phyloP scores from a whole-genome alignment of 257 asterid species.

The Coffea eugenioides region DNA sequence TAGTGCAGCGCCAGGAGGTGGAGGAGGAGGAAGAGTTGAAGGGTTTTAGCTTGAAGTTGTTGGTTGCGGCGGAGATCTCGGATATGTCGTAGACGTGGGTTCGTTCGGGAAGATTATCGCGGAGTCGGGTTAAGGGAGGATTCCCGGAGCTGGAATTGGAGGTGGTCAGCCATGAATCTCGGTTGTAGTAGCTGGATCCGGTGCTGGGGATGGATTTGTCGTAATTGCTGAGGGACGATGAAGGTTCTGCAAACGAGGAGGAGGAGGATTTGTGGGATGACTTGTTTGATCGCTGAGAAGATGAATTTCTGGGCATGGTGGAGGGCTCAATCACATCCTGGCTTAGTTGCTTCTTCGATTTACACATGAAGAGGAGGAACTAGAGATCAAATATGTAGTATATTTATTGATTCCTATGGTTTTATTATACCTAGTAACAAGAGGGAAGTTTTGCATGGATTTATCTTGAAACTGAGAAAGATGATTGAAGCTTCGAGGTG shows the following conservation, averaged over 20 bases:
- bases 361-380: slow-evolving; percentile 36
- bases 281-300: slow-evolving; percentile 35
- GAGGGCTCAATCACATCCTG: slow-evolving; percentile 38
- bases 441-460: too few species aligned
- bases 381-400: too few species aligned
- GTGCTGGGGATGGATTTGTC: slow-evolving; percentile 44
- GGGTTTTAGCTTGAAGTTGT: slow-evolving; percentile 47
- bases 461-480: too few species aligned
- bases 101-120: slow-evolving; percentile 52
- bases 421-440: too few species aligned
- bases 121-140: slow-evolving; percentile 47
- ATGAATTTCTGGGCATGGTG: slow-evolving; percentile 25
- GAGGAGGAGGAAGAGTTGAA: slow-evolving; percentile 57
- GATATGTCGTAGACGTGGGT: slow-evolving; percentile 54
- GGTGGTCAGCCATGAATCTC: slow-evolving; percentile 42
- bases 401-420: too few species aligned
- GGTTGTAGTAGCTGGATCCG: slow-evolving; percentile 47
- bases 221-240: slow-evolving; percentile 34
- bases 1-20: slow-evolving; percentile 64
- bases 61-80: slow-evolving; percentile 65
- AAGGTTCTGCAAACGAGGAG: slow-evolving; percentile 8
- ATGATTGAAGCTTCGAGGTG: too few species aligned
- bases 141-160: slow-evolving; percentile 23
- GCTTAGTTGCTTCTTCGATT: slow-evolving; percentile 47
- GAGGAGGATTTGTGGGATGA: slow-evolving; percentile 22